These are phyloP conservation scores for Gliomastix tumulicola DNA, from an alignment of 2,329 filamentous ascomycete species.

Conservation along the genomic window DNA sequence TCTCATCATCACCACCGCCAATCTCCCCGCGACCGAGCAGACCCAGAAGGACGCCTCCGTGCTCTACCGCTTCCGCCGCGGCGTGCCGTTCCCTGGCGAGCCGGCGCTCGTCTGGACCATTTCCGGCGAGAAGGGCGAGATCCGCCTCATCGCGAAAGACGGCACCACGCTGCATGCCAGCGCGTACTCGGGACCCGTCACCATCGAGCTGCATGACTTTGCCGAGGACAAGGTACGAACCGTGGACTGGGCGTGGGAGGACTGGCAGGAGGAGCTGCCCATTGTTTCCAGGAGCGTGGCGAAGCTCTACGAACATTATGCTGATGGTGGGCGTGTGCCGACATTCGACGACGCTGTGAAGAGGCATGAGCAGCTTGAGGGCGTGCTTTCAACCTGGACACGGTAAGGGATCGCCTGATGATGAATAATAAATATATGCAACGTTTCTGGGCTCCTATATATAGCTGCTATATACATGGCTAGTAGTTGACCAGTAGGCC, in stretches of 20 bases:
- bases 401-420: no score
- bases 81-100: conserved; percentile 39
- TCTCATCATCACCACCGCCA: conserved; percentile 25
- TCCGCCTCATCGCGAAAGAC: conserved; percentile 26
- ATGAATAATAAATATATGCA: no score
- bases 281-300: conserved; percentile 40
- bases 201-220: conserved; percentile 43
- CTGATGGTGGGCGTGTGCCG: conserved; percentile 18
- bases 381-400: no score
- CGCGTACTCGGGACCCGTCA: conserved; percentile 28
- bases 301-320: conserved; percentile 49
- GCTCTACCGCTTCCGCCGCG: conserved; percentile 36
- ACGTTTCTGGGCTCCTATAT: no score
- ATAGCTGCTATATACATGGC: no score
- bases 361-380: conserved; percentile 42
- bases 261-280: conserved; percentile 38
- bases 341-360: conserved; percentile 33
- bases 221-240: conserved; percentile 33
- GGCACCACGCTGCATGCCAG: conserved; percentile 19
- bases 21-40: conserved; percentile 13
- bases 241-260: conserved; percentile 35
- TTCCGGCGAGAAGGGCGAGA: conserved; percentile 43
- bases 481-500: no score
- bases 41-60: conserved; percentile 28
- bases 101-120: conserved; percentile 41